Base-by-base conservation (phyloP, 2,329 filamentous ascomycete genomes). In the Ascochyta rabiei region DNA sequence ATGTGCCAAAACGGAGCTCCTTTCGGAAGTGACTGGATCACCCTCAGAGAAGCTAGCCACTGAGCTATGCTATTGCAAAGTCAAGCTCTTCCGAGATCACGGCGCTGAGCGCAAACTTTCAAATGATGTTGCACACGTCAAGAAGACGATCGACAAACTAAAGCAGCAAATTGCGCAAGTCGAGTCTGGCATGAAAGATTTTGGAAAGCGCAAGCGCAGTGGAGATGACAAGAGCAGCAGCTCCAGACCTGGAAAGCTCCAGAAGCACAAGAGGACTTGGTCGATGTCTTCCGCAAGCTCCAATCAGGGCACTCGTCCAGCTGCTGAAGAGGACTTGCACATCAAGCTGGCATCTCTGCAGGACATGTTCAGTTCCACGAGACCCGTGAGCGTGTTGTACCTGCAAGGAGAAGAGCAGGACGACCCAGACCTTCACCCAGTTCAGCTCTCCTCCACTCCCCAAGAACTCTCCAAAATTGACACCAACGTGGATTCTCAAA, bases 11-110 rank as follows among this genome's bases (percentile, higher is more conserved):
- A 98, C 95, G 0, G 89, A 89, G 60, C 76, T 87, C 10, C 56
- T 93, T 1, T 77, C 82, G 0, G 76, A 81, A 15, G 82, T 82
- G 23, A 76, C 81, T 8, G 80, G 82, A 52, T 70, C 72, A 35
- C 63, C 69, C 5, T 60, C 67, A 1, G 80, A 81, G 7, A 75
- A 79, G 24, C 72, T 62, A 12, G 65, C 67, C 13, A 78, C 85
- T 1, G 93, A 98, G 74, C 87, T 96, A 19, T 93, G 90, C 74
- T 98, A 89, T 75, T 96, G 93, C 82, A 97, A 96, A 76, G 93
- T 97, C 57, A 98, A 98, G 75, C 85, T 98, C 2, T 98, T 98
- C 81, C 86, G 93, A 59, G 93, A 98, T 70, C 95, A 98, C 67
- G 93, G 93, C 21, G 95, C 95, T 0, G 93, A 98, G 75, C 86